Evolutionary conservation across 1,284 basidiomycete species (phyloP).

Genomic region (Vanrija sp.): DNA sequence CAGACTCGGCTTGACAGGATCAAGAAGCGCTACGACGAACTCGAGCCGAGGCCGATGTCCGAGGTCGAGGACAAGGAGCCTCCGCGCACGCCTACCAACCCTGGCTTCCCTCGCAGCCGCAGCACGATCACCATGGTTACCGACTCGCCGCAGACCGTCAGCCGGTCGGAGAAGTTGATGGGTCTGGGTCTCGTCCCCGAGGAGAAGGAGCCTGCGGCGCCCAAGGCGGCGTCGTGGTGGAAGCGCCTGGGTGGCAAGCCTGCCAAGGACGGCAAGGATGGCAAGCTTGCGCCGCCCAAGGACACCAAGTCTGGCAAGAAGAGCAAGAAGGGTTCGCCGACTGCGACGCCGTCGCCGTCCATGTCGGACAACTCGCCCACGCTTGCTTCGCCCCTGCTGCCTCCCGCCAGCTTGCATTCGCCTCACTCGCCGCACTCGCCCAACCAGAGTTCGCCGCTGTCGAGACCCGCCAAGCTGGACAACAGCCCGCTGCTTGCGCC

Average conservation of each 20-base stretch:
- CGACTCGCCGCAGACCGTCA: constrained; percentile 28
- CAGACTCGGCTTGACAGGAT: constrained; percentile 52
- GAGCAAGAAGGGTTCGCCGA: constrained; percentile 27
- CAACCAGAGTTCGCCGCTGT: neutral
- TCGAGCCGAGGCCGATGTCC: constrained; percentile 36
- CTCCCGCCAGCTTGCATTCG: neutral
- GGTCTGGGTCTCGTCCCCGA: constrained; percentile 26
- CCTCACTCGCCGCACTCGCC: neutral
- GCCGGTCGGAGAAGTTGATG: constrained; percentile 40
- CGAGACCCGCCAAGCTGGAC: neutral
- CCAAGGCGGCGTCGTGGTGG: constrained; percentile 15
- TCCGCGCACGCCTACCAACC: constrained; percentile 21
- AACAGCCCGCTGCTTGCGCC: constrained; percentile 5
- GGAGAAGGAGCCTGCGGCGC: constrained; percentile 11
- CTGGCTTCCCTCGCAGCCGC: constrained; percentile 31
- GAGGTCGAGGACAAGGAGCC: constrained; percentile 6
- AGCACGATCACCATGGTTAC: constrained; percentile 51
- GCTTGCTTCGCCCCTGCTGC: neutral
- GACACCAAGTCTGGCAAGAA: constrained; percentile 1
- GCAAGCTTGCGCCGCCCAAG: neutral
- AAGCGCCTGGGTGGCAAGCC: constrained; percentile 17
- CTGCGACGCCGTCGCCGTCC: neutral
- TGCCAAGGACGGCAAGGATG: neutral
- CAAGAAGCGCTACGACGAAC: constrained; percentile 51
- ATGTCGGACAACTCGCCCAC: constrained; percentile 1